phyloP scores from a whole-genome alignment of 768 basidiomycete genomes.

The Butyriboletus loyo region DNA sequence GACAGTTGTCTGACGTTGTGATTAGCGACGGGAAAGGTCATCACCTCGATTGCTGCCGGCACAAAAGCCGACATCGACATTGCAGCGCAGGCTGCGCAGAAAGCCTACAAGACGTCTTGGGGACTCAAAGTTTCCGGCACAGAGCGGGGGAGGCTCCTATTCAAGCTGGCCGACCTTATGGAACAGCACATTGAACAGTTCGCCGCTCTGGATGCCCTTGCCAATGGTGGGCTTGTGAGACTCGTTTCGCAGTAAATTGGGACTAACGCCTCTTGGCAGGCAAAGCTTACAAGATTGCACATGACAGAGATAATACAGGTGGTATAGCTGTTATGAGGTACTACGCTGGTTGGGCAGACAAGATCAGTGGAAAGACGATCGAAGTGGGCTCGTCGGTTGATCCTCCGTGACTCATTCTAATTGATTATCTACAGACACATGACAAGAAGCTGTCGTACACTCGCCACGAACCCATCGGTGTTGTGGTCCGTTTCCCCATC shows the following conservation, averaged over 20 bases:
- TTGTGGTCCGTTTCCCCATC: slow-evolving; percentile 4
- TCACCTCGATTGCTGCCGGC: slow-evolving; percentile 8
- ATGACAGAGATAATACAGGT: neutral
- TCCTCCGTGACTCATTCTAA: neutral
- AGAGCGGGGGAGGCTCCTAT: slow-evolving; percentile 3
- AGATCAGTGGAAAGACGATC: slow-evolving; percentile 6
- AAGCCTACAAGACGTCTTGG: slow-evolving; percentile 6
- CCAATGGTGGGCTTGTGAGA: neutral
- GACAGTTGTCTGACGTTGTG: slow-evolving; percentile 20
- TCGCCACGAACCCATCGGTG: slow-evolving; percentile 10
- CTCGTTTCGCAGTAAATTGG: no score
- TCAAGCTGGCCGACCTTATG: slow-evolving; percentile 9
- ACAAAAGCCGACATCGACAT: slow-evolving; percentile 8
- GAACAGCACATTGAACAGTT: slow-evolving; percentile 6
- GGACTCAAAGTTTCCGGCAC: slow-evolving; percentile 4
- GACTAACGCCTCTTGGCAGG: neutral
- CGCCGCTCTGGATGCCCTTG: slow-evolving; percentile 7
- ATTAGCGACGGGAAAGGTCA: slow-evolving; percentile 5
- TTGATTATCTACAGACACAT: neutral
- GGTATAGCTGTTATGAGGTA: slow-evolving; percentile 1
- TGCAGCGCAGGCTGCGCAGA: slow-evolving; percentile 2
- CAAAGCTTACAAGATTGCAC: slow-evolving; percentile 5
- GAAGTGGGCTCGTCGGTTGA: neutral
- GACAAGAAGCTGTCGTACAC: slow-evolving; percentile 7
- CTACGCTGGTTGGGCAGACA: slow-evolving; percentile 15